Base-by-base conservation (phyloP, 2,329 filamentous ascomycete species). In the Pseudogymnoascus sp. region DNA sequence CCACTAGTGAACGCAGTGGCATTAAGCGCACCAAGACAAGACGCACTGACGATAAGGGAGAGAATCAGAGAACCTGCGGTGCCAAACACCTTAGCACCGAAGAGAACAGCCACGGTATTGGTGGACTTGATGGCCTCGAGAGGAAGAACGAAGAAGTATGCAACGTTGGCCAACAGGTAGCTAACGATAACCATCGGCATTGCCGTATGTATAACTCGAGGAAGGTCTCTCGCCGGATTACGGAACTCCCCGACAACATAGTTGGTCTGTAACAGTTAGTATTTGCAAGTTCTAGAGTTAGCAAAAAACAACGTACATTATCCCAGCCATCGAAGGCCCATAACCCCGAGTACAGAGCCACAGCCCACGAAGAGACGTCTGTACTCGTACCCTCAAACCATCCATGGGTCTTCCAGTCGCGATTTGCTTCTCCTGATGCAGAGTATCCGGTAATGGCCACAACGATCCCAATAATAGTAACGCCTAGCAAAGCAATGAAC, bases 261-360 rank as follows among this genome's bases (percentile, higher is more conserved):
- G 77, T 97, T 99, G 67, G 93, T 96, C 91, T 95, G 67, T 8
- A 21, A 51, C 37, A 5, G 67, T 76, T 68, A 76, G 71, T 63
- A n/a, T 66, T 26, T 67, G 64, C 12, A 54, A 2, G 7, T 12
- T 18, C 4, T 23, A 16, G 26, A 39, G 31, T n/a, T 63, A 29
- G 21, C 5, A 23, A 26, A 47, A 8, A 8, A n/a, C 60, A 36
- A 80, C 88, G 78, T 78, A 95, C 91, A 75, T 99, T 99, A 74
- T 99, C 95, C 95, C 95, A 99, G 31, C 95, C 95, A 73, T 99
- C 95, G 76, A 95, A 99, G 0, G 95, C 95, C 95, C 95, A 99
- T 4, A 99, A 81, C 7, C 95, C 95, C 14, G 92, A 93, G 74
- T 99, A 99, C 57, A 99, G 77, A 0, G 95, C 95, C 57, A 99